These are phyloP conservation scores for Aspergillus sp. DNA, from an alignment of 2,329 filamentous ascomycete species.

Conservation along the genomic window DNA sequence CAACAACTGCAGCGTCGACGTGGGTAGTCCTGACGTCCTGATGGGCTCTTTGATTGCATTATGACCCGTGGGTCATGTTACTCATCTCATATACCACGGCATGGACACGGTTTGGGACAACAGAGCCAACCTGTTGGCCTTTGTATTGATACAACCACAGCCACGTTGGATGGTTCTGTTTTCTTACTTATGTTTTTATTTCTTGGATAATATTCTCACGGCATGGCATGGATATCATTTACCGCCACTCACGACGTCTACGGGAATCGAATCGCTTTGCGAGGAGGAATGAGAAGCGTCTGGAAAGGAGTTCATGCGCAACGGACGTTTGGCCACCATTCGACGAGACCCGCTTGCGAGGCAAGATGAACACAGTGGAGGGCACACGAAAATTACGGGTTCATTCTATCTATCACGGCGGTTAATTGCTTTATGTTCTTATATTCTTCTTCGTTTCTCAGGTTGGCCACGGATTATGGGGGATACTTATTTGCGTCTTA, in stretches of 20 bases:
- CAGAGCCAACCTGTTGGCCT: background rate
- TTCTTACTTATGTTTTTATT: background rate
- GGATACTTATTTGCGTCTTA: slow-evolving; percentile 7
- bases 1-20: slow-evolving; percentile 32
- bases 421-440: slow-evolving; percentile 1
- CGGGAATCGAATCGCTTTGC: background rate
- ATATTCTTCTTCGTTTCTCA: background rate
- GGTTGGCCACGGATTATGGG: slow-evolving; percentile 2
- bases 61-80: background rate
- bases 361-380: background rate
- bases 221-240: background rate
- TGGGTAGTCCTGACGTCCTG: slow-evolving; percentile 7
- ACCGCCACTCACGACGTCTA: background rate
- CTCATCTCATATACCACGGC: background rate
- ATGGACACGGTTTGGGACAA: background rate
- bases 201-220: slow-evolving; percentile 1
- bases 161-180: background rate
- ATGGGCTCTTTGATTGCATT: background rate
- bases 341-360: background rate
- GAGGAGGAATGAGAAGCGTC: background rate
- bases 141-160: background rate
- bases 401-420: slow-evolving; percentile 1
- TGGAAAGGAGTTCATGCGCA: slow-evolving; percentile 1
- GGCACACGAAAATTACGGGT: slow-evolving; percentile 1
- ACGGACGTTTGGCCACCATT: background rate